Evolutionary conservation across 2,329 filamentous ascomycete species (phyloP).

Genomic region (Lasiodiplodia citricola): DNA sequence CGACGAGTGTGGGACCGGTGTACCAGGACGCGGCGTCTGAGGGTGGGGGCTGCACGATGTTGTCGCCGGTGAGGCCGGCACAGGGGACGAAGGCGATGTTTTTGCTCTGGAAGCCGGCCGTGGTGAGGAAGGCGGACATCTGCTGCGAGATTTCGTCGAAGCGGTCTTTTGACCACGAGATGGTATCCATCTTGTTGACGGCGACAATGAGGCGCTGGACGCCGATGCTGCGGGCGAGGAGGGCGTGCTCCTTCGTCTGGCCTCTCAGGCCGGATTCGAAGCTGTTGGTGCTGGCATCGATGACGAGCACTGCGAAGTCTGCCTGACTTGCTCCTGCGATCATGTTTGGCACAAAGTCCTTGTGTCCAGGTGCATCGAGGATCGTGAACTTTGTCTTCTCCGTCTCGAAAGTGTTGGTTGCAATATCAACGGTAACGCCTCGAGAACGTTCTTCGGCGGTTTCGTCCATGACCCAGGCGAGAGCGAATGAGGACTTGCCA

Average conservation of each 20-base stretch:
- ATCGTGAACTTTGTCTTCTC: slow-evolving; percentile 88
- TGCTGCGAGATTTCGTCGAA: slow-evolving; percentile 87
- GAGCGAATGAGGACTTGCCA: slow-evolving; percentile 92
- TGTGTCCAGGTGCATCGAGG: slow-evolving; percentile 90
- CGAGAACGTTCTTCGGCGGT: slow-evolving; percentile 85
- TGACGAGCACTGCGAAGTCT: slow-evolving; percentile 92
- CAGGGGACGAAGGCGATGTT: slow-evolving; percentile 88
- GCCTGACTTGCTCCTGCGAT: slow-evolving; percentile 95
- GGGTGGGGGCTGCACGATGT: slow-evolving; percentile 69
- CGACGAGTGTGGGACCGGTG: slow-evolving; percentile 74
- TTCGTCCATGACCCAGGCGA: slow-evolving; percentile 97
- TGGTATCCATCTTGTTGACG: slow-evolving; percentile 92
- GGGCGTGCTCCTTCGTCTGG: slow-evolving; percentile 91
- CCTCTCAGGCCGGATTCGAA: slow-evolving; percentile 94
- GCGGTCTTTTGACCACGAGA: slow-evolving; percentile 79
- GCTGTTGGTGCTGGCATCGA: slow-evolving; percentile 87
- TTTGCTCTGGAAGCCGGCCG: slow-evolving; percentile 80
- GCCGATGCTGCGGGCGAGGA: slow-evolving; percentile 88
- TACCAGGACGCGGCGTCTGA: slow-evolving; percentile 73
- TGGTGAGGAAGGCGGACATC: slow-evolving; percentile 79
- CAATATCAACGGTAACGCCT: slow-evolving; percentile 96
- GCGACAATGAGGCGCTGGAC: slow-evolving; percentile 87
- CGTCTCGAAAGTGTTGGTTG: slow-evolving; percentile 93
- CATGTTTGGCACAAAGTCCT: slow-evolving; percentile 98
- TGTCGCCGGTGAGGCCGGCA: slow-evolving; percentile 86